phyloP scores from a whole-genome alignment of 495 filamentous ascomycete species.

The Annulohypoxylon bovei region DNA sequence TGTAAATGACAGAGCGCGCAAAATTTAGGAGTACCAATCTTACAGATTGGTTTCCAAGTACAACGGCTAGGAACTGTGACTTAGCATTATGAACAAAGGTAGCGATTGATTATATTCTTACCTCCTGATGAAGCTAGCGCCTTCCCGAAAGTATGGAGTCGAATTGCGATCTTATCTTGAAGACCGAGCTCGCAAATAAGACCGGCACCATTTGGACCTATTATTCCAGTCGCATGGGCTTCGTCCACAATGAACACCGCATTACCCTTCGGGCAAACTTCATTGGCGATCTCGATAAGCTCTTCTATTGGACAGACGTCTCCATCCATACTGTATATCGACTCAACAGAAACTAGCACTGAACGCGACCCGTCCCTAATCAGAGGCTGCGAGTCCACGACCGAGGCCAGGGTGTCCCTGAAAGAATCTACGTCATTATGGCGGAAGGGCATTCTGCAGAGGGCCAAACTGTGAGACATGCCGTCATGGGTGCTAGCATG shows the following conservation, averaged over 20 bases:
- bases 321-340: conserved; percentile 77
- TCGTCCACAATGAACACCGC: conserved; percentile 72
- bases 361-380: conserved; percentile 48
- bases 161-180: conserved; percentile 64
- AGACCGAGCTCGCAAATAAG: conserved; percentile 67
- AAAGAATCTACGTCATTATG: conserved; percentile 65
- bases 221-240: conserved; percentile 69
- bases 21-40: conserved; percentile 53
- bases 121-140: conserved; percentile 69
- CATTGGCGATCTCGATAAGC: conserved; percentile 63
- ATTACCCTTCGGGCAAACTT: conserved; percentile 60
- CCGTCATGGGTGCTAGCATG: conserved; percentile 74
- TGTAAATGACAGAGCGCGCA: conserved; percentile 60
- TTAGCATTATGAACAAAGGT: not conserved
- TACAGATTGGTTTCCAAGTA: conserved; percentile 53
- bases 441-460: conserved; percentile 55
- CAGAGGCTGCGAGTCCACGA: conserved; percentile 45
- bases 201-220: conserved; percentile 65
- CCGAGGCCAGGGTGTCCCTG: conserved; percentile 51
- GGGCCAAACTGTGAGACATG: conserved; percentile 64
- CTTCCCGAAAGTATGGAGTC: conserved; percentile 67
- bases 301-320: conserved; percentile 67
- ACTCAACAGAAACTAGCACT: conserved; percentile 66
- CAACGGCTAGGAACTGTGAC: conserved; percentile 21
- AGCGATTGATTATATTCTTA: conserved; percentile 45